Conservation (phyloP, 208 protist species). For the Leishmania martiniquensis region DNA sequence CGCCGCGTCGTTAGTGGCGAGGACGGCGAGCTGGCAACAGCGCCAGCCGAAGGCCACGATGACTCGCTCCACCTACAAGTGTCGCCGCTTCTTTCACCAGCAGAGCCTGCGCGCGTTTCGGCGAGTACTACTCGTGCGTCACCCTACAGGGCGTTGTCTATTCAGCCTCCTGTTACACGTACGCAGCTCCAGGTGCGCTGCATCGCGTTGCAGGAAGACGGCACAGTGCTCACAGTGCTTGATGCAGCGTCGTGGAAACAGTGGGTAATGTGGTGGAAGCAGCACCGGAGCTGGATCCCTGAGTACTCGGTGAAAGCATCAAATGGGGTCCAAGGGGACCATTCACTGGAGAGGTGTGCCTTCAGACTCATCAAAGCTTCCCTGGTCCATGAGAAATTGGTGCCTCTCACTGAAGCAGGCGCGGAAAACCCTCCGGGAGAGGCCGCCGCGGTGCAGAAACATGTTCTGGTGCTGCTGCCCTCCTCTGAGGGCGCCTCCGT, state of each 20-base stretch:
- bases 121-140: background rate
- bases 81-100: background rate
- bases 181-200: conserved; percentile 8
- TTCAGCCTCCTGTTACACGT: background rate
- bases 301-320: background rate
- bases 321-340: background rate
- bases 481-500: background rate
- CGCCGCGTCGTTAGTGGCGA: conserved; percentile 6
- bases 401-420: conserved; percentile 3
- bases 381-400: background rate
- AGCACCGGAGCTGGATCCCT: background rate
- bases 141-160: background rate
- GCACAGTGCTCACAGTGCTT: conserved; percentile 4
- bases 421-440: background rate
- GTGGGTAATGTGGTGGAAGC: conserved; percentile 26
- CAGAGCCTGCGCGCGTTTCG: background rate
- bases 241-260: conserved; percentile 23
- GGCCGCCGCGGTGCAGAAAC: background rate
- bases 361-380: background rate
- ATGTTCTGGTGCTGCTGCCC: conserved; percentile 5
- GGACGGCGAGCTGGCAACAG: background rate
- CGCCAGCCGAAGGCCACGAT: background rate
- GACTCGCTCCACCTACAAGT: background rate
- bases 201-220: conserved; percentile 3
- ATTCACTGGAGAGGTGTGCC: too few species aligned